Percentiles rank a stretch among this genome's conserved stretches.
Conservation (phyloP, 2,329 filamentous ascomycete species). For the Xylaria sp. region DNA sequence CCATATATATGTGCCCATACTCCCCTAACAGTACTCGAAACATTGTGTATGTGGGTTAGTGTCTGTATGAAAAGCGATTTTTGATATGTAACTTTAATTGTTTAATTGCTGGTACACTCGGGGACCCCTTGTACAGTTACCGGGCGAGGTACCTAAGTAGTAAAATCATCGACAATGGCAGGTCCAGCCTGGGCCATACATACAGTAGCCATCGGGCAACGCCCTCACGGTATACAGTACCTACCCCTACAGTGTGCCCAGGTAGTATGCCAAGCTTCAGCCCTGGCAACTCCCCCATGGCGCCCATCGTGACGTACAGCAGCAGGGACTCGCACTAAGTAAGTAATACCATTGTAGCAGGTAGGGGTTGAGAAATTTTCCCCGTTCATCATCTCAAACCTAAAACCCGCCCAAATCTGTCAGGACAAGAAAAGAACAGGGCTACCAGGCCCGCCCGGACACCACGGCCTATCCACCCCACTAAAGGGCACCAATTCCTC, state of each 20-base stretch:
- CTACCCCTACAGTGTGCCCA: background rate
- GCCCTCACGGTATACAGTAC: background rate
- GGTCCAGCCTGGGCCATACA: background rate
- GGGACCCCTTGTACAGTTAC: background rate
- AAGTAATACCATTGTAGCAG: background rate
- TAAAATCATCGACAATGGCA: background rate
- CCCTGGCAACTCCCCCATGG: constrained; percentile 21
- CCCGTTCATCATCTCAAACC: constrained; percentile 1
- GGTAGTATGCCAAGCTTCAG: constrained; percentile 29
- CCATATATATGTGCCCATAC: no score
- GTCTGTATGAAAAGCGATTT: background rate
- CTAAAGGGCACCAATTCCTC: constrained; percentile 23
- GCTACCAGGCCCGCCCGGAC: background rate
- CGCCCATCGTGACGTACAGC: constrained; percentile 29
- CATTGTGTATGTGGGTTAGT: background rate
- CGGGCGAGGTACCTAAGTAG: no score
- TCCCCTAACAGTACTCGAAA: background rate
- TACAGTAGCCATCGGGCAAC: background rate
- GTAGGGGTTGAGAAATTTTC: constrained; percentile 3
- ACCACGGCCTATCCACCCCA: constrained; percentile 13
- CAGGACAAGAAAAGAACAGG: background rate
- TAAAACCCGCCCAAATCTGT: background rate
- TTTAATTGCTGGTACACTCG: background rate
- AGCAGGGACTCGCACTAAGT: background rate
- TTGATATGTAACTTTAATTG: background rate